Percentiles rank a stretch among this genome's conserved stretches.
Evolutionary conservation across 176 grass and related monocot genomes (phyloP).

Genomic region (Oryza australiensis): DNA sequence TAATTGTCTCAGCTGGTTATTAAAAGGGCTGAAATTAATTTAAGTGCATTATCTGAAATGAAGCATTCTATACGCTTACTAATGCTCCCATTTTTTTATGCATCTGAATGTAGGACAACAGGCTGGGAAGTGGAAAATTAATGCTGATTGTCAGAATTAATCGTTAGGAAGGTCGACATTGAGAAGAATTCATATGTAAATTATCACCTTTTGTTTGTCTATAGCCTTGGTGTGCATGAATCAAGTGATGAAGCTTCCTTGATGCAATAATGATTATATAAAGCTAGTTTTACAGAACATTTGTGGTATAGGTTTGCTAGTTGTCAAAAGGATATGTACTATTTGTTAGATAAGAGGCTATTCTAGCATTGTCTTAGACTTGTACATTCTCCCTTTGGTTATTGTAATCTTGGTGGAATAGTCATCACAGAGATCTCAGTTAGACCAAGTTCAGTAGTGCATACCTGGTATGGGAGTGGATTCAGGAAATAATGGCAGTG

Average conservation of each 20-base stretch:
- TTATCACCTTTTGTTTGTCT: constrained; percentile 49
- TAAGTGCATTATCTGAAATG: neutral
- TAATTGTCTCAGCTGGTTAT: neutral
- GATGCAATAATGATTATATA: constrained; percentile 51
- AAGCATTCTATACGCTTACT: constrained; percentile 29
- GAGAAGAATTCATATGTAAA: constrained; percentile 52
- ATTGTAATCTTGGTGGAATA: constrained; percentile 29
- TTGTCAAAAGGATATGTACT: constrained; percentile 49
- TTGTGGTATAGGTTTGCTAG: constrained; percentile 63
- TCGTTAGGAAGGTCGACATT: constrained; percentile 37
- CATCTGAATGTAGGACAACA: constrained; percentile 61
- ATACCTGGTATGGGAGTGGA: constrained; percentile 21
- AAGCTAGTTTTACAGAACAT: constrained; percentile 57
- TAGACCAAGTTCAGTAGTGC: constrained; percentile 5
- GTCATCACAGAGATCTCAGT: constrained; percentile 5
- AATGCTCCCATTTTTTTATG: neutral
- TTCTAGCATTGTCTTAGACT: constrained; percentile 36
- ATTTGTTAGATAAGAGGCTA: constrained; percentile 39
- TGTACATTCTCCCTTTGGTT: constrained; percentile 29
- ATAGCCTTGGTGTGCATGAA: constrained; percentile 41
- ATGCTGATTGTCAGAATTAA: constrained; percentile 38
- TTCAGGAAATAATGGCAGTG: neutral
- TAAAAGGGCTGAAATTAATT: constrained; percentile 10
- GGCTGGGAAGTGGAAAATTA: constrained; percentile 64
- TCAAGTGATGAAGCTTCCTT: constrained; percentile 37